phyloP scores from a whole-genome alignment of 2,329 filamentous ascomycete genomes.

The Setomelanomma holmii region DNA sequence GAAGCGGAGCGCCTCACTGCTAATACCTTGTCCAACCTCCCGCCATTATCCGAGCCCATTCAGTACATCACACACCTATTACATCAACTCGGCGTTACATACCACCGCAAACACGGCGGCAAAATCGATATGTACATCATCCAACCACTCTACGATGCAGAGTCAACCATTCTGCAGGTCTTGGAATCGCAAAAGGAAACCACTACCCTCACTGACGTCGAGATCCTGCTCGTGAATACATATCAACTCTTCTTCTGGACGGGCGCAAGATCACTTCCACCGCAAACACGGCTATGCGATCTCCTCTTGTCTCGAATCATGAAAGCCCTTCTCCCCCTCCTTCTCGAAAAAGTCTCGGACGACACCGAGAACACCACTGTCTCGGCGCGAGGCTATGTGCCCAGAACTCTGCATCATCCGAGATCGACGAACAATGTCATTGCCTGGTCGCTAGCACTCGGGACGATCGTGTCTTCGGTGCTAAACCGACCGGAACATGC shows the following conservation, averaged over 20 bases:
- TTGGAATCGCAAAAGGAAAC: constrained; percentile 18
- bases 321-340: constrained; percentile 20
- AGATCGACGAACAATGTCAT: constrained; percentile 18
- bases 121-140: constrained; percentile 20
- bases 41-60: constrained; percentile 13
- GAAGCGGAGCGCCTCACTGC: constrained; percentile 16
- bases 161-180: constrained; percentile 18
- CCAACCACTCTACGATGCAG: constrained; percentile 23
- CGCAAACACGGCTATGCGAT: constrained; percentile 25
- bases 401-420: background rate
- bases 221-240: constrained; percentile 22
- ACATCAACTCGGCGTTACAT: constrained; percentile 19
- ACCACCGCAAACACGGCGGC: constrained; percentile 1
- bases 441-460: constrained; percentile 24
- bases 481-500: constrained; percentile 16
- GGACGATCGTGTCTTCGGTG: constrained; percentile 20
- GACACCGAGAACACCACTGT: background rate
- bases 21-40: constrained; percentile 16
- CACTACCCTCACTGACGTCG: constrained; percentile 13
- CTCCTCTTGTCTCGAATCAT: constrained; percentile 23
- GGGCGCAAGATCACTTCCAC: constrained; percentile 18
- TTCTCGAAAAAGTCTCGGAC: constrained; percentile 14
- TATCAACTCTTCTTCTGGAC: constrained; percentile 30
- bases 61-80: constrained; percentile 17
- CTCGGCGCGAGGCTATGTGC: background rate